Percentiles rank a stretch among this genome's conserved stretches.
Conservation (phyloP, 1,139 yeast species). For the Blastobotrys arbuscula region DNA sequence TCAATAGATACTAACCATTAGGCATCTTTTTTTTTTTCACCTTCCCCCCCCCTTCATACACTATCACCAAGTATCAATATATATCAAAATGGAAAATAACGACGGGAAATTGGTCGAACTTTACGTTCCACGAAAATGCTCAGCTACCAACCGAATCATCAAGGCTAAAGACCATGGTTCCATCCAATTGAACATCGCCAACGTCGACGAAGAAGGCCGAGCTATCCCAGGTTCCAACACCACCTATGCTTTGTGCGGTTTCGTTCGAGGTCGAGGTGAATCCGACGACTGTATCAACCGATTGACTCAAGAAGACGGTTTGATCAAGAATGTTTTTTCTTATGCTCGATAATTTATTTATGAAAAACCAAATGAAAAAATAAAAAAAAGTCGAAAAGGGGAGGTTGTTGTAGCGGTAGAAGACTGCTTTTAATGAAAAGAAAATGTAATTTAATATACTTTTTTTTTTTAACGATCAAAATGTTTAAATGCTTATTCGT, state of each 20-base stretch:
- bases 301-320: constrained; percentile 98
- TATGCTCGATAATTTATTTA: constrained; percentile 87
- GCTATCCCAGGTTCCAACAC: constrained; percentile 87
- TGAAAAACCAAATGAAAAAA: too few relatives aligned
- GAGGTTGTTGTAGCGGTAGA: too few relatives aligned
- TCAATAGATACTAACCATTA: neutral
- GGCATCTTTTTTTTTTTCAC: neutral
- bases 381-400: too few relatives aligned
- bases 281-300: constrained; percentile 99
- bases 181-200: constrained; percentile 85
- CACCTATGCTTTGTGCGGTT: constrained; percentile 96
- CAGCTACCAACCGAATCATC: constrained; percentile 99
- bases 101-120: constrained; percentile 62
- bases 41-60: neutral
- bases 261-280: constrained; percentile 88
- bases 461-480: neutral
- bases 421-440: neutral
- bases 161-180: constrained; percentile 99
- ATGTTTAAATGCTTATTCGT: neutral
- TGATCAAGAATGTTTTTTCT: constrained; percentile 97
- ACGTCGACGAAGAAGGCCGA: constrained; percentile 93
- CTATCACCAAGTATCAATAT: neutral
- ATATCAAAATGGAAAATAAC: constrained; percentile 11
- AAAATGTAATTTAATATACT: neutral
- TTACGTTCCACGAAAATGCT: constrained; percentile 99